Evolutionary conservation across 345 rosid species (phyloP).

Genomic region (Lagerstroemia speciosa): DNA sequence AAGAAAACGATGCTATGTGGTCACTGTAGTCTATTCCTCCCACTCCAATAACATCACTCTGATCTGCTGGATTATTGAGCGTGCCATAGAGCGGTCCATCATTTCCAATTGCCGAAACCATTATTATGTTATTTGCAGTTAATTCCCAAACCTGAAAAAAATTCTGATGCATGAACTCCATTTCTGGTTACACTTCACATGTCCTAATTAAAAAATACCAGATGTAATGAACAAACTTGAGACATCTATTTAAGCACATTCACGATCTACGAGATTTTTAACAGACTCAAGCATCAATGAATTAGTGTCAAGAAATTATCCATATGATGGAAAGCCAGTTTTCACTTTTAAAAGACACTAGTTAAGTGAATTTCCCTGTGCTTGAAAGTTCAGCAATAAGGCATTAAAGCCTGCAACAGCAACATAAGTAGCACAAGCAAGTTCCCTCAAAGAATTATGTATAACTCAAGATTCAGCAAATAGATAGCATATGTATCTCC

Average conservation of each 20-base stretch:
- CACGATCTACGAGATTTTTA: background rate
- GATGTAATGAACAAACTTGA: background rate
- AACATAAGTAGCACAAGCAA: background rate
- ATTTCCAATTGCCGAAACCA: slow-evolving; percentile 99
- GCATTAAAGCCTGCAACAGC: background rate
- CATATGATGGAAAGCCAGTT: background rate
- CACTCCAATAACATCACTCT: slow-evolving; percentile 96
- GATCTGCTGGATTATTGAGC: slow-evolving; percentile 97
- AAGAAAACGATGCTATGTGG: slow-evolving; percentile 96
- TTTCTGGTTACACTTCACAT: background rate
- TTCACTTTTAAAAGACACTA: background rate
- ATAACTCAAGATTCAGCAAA: no score
- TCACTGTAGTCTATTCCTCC: slow-evolving; percentile 97
- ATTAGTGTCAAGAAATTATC: background rate
- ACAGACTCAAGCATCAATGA: background rate
- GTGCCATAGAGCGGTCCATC: slow-evolving; percentile 99
- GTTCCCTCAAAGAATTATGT: no score
- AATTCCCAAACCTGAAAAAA: slow-evolving; percentile 91
- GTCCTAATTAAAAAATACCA: background rate
- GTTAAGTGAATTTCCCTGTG: background rate
- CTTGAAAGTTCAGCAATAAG: background rate
- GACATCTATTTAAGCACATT: background rate
- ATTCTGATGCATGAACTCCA: background rate
- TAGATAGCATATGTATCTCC: background rate
- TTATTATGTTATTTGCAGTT: slow-evolving; percentile 91